phyloP scores from a whole-genome alignment of 768 basidiomycete species.

The Tulasnella sp. region DNA sequence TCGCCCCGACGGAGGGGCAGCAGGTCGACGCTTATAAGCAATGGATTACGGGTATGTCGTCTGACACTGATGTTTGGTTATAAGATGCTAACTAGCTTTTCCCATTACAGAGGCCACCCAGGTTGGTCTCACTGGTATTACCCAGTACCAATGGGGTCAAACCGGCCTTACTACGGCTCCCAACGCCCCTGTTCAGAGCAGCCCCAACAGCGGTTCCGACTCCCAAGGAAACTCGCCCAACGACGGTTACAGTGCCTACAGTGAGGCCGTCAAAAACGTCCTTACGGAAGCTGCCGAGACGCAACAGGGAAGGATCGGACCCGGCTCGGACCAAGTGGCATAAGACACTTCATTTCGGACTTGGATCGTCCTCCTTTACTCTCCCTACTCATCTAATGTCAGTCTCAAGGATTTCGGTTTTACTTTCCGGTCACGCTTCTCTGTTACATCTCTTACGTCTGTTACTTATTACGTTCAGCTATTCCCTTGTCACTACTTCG shows the following conservation, averaged over 20 bases:
- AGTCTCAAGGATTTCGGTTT: no score
- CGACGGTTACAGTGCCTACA: slow-evolving; percentile 19
- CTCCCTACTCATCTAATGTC: not conserved
- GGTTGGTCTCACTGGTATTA: slow-evolving; percentile 35
- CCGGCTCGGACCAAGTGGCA: not conserved
- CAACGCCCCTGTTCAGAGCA: not conserved
- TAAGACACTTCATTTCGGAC: not conserved
- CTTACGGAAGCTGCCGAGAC: not conserved
- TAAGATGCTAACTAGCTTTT: not conserved
- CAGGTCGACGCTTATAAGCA: no score
- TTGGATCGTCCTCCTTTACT: not conserved
- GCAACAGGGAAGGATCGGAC: not conserved
- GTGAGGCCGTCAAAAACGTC: not conserved
- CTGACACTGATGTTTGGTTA: not conserved
- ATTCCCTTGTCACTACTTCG: not conserved
- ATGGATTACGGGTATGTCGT: slow-evolving; percentile 49
- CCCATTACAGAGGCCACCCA: slow-evolving; percentile 43
- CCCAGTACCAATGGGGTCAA: slow-evolving; percentile 33
- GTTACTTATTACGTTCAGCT: not conserved
- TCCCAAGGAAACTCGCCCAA: slow-evolving; percentile 19
- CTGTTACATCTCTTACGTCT: not conserved
- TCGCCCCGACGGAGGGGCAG: no score
- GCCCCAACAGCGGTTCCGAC: slow-evolving; percentile 4
- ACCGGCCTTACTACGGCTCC: not conserved
- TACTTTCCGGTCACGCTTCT: not conserved